phyloP scores from a whole-genome alignment of 768 basidiomycete species.

The Suillus discolor region DNA sequence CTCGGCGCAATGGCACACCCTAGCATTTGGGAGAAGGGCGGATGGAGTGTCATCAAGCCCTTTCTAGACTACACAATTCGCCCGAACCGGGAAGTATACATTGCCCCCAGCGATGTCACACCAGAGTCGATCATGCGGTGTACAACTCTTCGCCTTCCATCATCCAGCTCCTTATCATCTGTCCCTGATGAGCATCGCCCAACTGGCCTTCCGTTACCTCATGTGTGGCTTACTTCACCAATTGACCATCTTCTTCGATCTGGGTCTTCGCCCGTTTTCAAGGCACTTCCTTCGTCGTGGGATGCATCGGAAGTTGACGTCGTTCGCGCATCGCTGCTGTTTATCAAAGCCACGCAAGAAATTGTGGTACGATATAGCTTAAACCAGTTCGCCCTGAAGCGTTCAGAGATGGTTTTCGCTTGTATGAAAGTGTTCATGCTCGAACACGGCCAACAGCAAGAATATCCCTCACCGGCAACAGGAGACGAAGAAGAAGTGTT shows the following conservation, averaged over 20 bases:
- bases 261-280: conserved; percentile 70
- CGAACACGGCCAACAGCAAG: conserved; percentile 69
- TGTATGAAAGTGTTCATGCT: conserved; percentile 98
- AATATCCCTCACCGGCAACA: conserved; percentile 16
- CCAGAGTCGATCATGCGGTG: conserved; percentile 56
- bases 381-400: conserved; percentile 28
- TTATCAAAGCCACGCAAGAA: conserved; percentile 55
- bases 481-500: conserved; percentile 66
- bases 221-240: conserved; percentile 71
- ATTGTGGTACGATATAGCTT: conserved; percentile 47
- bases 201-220: conserved; percentile 47
- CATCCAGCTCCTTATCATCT: not conserved
- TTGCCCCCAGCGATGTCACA: conserved; percentile 54
- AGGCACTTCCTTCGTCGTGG: conserved; percentile 69
- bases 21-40: conserved; percentile 53
- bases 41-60: conserved; percentile 45
- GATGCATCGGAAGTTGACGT: conserved; percentile 79
- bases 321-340: conserved; percentile 64
- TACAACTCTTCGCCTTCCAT: conserved; percentile 54
- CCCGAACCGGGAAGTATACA: conserved; percentile 40
- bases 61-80: conserved; percentile 56
- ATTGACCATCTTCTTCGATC: conserved; percentile 83
- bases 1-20: conserved; percentile 32
- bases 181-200: conserved; percentile 25
- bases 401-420: conserved; percentile 54